These are phyloP conservation scores for Diaporthe citrichinensis DNA, from an alignment of 2,329 filamentous ascomycete species.

Conservation along the genomic window DNA sequence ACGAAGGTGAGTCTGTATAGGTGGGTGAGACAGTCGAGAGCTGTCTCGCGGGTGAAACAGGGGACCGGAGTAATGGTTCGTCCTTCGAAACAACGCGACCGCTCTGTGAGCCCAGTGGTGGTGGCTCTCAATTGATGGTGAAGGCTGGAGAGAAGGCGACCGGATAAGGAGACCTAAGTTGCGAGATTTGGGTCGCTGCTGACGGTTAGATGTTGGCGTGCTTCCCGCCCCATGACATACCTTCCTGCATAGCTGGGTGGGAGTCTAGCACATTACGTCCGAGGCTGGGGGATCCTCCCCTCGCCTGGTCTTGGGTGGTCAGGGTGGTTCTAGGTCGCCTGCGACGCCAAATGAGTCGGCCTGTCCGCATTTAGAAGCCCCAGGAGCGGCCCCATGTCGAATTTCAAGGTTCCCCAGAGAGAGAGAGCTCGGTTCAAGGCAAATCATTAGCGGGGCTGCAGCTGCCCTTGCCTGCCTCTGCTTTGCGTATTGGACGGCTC, in stretches of 20 bases:
- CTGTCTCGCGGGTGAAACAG: slow-evolving; percentile 25
- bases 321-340: slow-evolving; percentile 6
- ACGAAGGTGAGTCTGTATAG: not conserved
- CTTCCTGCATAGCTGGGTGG: slow-evolving; percentile 5
- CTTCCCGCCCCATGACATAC: slow-evolving; percentile 28
- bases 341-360: slow-evolving; percentile 31
- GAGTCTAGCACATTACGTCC: slow-evolving; percentile 11
- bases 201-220: slow-evolving; percentile 29
- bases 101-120: slow-evolving; percentile 2
- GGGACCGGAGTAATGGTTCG: slow-evolving; percentile 9
- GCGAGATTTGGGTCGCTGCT: slow-evolving; percentile 20
- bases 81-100: slow-evolving; percentile 31
- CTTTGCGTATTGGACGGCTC: slow-evolving; percentile 7
- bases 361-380: slow-evolving; percentile 31
- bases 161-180: slow-evolving; percentile 17
- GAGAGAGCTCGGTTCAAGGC: slow-evolving; percentile 23
- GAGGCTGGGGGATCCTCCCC: slow-evolving; percentile 30
- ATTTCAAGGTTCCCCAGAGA: slow-evolving; percentile 34
- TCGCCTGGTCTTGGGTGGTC: slow-evolving; percentile 11
- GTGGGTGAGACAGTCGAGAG: slow-evolving; percentile 19
- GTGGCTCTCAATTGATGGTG: slow-evolving; percentile 10
- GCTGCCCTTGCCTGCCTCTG: not conserved
- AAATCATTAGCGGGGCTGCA: slow-evolving; percentile 32
- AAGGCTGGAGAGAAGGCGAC: not conserved
- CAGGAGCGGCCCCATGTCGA: slow-evolving; percentile 26